Percentiles rank a stretch among this genome's conserved stretches.
Conservation (phyloP, 2,329 filamentous ascomycete genomes). For the Neophaeococcomyces mojaviensis region DNA sequence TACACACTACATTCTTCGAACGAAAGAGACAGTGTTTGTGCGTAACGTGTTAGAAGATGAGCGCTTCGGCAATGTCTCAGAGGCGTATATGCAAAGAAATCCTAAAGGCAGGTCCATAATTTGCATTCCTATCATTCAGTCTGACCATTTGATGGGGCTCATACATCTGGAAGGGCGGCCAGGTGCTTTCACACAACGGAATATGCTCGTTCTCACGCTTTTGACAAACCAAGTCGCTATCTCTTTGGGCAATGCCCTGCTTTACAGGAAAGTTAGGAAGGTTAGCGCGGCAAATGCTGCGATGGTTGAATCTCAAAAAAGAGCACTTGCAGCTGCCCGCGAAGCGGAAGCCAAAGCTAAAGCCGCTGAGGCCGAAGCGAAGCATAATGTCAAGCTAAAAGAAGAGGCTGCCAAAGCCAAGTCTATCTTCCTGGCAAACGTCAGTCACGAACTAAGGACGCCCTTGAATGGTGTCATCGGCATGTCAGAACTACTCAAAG, state of each 20-base stretch:
- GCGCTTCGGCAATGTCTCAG: slow-evolving; percentile 54
- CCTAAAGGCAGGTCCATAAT: slow-evolving; percentile 55
- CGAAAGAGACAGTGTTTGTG: slow-evolving; percentile 56
- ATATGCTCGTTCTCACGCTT: slow-evolving; percentile 44
- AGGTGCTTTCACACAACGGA: slow-evolving; percentile 57
- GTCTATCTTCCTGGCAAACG: slow-evolving; percentile 39
- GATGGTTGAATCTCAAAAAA: slow-evolving; percentile 60
- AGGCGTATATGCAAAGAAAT: slow-evolving; percentile 48
- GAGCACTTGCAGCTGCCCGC: slow-evolving; percentile 53
- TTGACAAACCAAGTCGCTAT: slow-evolving; percentile 59
- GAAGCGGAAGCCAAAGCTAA: slow-evolving; percentile 59
- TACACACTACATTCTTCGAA: slow-evolving; percentile 55
- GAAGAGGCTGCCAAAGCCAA: slow-evolving; percentile 56
- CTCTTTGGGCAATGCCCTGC: slow-evolving; percentile 55
- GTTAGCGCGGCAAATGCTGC: slow-evolving; percentile 57
- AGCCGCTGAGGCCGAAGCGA: slow-evolving; percentile 45
- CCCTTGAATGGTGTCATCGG: slow-evolving; percentile 38
- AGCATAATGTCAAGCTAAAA: slow-evolving; percentile 58
- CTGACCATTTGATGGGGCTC: slow-evolving; percentile 51
- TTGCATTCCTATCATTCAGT: slow-evolving; percentile 55
- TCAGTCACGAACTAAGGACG: slow-evolving; percentile 38
- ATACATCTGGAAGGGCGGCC: slow-evolving; percentile 57
- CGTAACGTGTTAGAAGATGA: slow-evolving; percentile 59
- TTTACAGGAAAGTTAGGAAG: slow-evolving; percentile 55
- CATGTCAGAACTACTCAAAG: slow-evolving; percentile 35